A percentile compares a stretch with the other conserved stretches of the same genome.
Evolutionary conservation across 495 filamentous ascomycete genomes (phyloP).

Genomic region (Penicillium pancosmium): DNA sequence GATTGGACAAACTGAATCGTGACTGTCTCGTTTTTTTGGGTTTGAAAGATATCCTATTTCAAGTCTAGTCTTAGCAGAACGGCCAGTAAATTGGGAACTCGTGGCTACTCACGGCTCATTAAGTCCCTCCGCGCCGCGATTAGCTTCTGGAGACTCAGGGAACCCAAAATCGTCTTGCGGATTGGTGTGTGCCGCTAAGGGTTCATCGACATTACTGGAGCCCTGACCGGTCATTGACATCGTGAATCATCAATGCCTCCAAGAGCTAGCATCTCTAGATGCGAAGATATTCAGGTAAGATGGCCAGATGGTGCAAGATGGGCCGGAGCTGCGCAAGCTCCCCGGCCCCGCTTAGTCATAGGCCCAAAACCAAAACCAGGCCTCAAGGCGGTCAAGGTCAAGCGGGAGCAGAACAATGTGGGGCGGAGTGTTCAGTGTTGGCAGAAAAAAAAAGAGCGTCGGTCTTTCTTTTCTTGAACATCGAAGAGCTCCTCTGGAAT

Average conservation of each 20-base stretch:
- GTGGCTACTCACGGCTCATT: conserved; percentile 44
- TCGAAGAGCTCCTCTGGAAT: conserved; percentile 40
- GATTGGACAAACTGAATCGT: conserved; percentile 59
- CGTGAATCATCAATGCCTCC: conserved; percentile 25
- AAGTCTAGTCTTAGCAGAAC: conserved; percentile 15
- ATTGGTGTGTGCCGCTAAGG: conserved; percentile 12
- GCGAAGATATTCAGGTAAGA: conserved; percentile 6
- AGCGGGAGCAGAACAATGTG: conserved; percentile 14
- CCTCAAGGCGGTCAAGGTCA: conserved; percentile 31
- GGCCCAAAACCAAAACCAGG: conserved; percentile 7
- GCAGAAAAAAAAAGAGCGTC: conserved; percentile 47
- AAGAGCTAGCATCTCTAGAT: conserved; percentile 23
- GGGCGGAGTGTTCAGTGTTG: conserved; percentile 36
- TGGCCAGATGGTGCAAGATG: background rate
- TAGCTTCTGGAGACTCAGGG: conserved; percentile 16
- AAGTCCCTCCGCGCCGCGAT: conserved; percentile 46
- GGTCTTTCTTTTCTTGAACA: conserved; percentile 28
- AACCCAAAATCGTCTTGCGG: conserved; percentile 15
- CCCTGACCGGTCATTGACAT: conserved; percentile 32
- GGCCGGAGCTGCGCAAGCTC: conserved; percentile 19
- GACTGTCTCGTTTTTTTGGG: conserved; percentile 70
- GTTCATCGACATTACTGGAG: conserved; percentile 20
- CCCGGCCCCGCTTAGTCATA: conserved; percentile 24
- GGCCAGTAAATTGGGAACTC: background rate
- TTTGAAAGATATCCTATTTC: conserved; percentile 75